Evolutionary conservation across 129 eudicot genomes (phyloP).

Genomic region (Oenanthe sinensis): DNA sequence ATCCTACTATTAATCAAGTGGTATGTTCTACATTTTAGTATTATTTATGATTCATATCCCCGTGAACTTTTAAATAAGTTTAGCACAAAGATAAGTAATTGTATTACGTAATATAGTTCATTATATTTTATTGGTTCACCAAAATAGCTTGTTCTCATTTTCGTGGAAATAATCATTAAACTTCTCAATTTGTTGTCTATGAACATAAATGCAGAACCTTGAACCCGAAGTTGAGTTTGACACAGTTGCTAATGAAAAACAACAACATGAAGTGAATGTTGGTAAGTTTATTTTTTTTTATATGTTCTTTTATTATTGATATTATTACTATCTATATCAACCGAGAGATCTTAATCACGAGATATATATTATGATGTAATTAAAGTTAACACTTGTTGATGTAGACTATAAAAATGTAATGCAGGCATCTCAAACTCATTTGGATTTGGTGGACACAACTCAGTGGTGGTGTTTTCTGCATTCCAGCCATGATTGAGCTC

Average conservation of each 20-base stretch:
- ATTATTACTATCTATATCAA: not conserved
- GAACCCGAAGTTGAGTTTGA: constrained; percentile 97
- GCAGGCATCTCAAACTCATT: constrained; percentile 94
- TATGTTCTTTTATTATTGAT: not conserved
- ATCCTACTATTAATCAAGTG: constrained; percentile 89
- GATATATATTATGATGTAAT: not conserved
- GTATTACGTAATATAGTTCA: not conserved
- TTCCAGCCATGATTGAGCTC: constrained; percentile 61
- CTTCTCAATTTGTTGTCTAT: not conserved
- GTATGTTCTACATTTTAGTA: constrained; percentile 32
- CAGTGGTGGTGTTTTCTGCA: constrained; percentile 87
- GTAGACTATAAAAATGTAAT: constrained; percentile 11
- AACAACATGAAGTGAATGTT: constrained; percentile 96
- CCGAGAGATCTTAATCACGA: not conserved
- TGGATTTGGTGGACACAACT: constrained; percentile 97
- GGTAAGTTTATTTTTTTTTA: constrained; percentile 38
- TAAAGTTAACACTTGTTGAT: not conserved
- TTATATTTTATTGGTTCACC: not conserved
- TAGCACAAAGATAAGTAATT: not conserved
- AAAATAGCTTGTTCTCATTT: not conserved
- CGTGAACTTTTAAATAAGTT: not conserved
- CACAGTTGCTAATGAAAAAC: constrained; percentile 77
- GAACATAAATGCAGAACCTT: constrained; percentile 46
- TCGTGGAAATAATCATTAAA: not conserved
- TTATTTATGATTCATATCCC: not conserved